phyloP scores from a whole-genome alignment of 129 eudicot species.

The Helianthus annuus region HanXRQr2.0-SUNRISE NC_035440.2:111807687-111808186 shows the following conservation, averaged over 20 bases:
- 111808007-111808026: constrained; percentile 32
- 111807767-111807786: too few species aligned
- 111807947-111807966: constrained; percentile 30
- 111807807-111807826: too few species aligned
- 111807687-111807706: too few species aligned
- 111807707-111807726: too few species aligned
- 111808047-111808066: constrained; percentile 23
- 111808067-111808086: constrained; percentile 23
- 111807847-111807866: too few species aligned
- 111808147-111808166: too few species aligned
- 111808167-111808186: too few species aligned
- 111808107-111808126: neutral
- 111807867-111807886: neutral
- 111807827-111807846: too few species aligned
- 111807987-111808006: constrained; percentile 33
- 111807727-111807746: too few species aligned
- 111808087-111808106: constrained; percentile 11
- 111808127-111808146: too few species aligned
- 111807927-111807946: constrained; percentile 10
- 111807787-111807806: too few species aligned
- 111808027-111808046: constrained; percentile 36
- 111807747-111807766: too few species aligned
- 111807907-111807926: neutral
- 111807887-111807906: neutral
- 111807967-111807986: constrained; percentile 12